phyloP scores from a whole-genome alignment of 495 filamentous ascomycete species.

The Antarctomyces pellizariae region DNA sequence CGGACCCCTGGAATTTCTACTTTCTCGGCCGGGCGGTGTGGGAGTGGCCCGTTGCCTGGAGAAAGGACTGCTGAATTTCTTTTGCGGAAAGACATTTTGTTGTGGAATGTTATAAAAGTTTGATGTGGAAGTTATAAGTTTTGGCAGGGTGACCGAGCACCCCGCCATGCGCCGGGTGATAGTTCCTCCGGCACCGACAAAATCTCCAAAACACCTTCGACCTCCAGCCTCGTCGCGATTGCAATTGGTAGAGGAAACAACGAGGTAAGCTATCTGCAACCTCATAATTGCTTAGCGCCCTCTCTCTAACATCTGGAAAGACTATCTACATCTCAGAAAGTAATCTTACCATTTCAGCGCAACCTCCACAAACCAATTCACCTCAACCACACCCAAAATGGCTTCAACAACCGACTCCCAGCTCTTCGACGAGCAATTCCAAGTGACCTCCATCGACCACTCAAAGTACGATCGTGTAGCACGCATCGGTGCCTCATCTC shows the following conservation, averaged over 20 bases:
- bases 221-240: too few species aligned
- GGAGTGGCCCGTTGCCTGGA: conserved; percentile 13
- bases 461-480: conserved; percentile 89
- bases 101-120: neutral
- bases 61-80: conserved; percentile 47
- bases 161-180: too few species aligned
- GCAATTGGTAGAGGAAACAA: too few species aligned
- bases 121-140: too few species aligned
- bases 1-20: conserved; percentile 39
- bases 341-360: neutral
- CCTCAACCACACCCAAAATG: conserved; percentile 9
- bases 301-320: too few species aligned
- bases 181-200: too few species aligned
- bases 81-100: conserved; percentile 69
- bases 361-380: conserved; percentile 1
- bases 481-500: conserved; percentile 48
- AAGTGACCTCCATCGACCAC: conserved; percentile 47
- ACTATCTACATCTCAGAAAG: too few species aligned
- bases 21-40: conserved; percentile 14
- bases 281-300: too few species aligned
- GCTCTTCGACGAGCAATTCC: conserved; percentile 85
- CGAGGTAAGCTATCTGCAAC: too few species aligned
- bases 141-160: too few species aligned
- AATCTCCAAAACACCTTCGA: too few species aligned
- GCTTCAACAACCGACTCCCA: conserved; percentile 44